These are phyloP conservation scores for Colletotrichum sp. DNA, from an alignment of 2,329 filamentous ascomycete genomes.

Conservation along the genomic window DNA sequence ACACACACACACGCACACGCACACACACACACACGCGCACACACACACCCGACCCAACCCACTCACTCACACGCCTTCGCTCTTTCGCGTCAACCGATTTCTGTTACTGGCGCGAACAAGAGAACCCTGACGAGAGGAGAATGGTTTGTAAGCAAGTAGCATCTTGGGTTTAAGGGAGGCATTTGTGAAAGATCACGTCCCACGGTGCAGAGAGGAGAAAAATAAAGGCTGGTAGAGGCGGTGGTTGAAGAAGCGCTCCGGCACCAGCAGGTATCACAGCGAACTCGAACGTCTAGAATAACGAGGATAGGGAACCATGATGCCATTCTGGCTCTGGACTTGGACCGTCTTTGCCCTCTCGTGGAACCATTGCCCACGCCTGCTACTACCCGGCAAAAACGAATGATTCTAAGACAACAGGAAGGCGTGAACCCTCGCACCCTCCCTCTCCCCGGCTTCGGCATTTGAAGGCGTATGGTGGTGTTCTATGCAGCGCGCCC, in stretches of 20 bases:
- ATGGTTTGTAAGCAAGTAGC: neutral
- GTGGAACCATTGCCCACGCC: neutral
- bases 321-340: neutral
- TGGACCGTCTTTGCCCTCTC: neutral
- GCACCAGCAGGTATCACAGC: neutral
- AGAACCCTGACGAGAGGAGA: neutral
- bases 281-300: neutral
- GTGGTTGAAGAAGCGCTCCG: neutral
- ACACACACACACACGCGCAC: no score
- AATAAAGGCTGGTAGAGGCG: neutral
- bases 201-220: neutral
- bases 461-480: neutral
- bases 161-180: neutral
- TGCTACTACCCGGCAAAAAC: neutral
- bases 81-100: neutral
- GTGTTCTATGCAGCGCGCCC: neutral
- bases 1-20: neutral
- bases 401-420: neutral
- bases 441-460: neutral
- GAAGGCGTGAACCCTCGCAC: neutral
- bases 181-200: neutral
- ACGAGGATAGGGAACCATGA: neutral
- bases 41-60: neutral
- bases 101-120: neutral
- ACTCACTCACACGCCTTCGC: neutral